Evolutionary conservation across 2,329 filamentous ascomycete genomes (phyloP).

Genomic region (Tetracladium maxilliforme): DNA sequence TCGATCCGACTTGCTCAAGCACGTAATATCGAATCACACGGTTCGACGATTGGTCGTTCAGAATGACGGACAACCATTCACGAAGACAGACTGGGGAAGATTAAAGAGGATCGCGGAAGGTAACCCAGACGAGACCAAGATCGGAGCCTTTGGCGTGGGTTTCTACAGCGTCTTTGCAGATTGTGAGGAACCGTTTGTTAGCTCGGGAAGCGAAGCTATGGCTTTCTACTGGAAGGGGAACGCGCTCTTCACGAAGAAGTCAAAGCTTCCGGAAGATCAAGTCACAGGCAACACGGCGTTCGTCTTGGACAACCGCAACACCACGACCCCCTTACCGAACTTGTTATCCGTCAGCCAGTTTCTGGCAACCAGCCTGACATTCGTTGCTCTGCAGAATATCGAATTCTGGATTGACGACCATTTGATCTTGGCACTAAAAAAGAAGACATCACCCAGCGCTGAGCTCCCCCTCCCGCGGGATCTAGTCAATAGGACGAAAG

Average conservation of each 20-base stretch:
- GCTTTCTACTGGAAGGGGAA: conserved; percentile 99
- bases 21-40: conserved; percentile 74
- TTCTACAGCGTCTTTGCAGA: conserved; percentile 99
- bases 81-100: conserved; percentile 80
- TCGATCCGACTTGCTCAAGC: conserved; percentile 61
- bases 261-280: conserved; percentile 56
- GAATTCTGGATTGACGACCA: conserved; percentile 87
- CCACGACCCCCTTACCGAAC: conserved; percentile 73
- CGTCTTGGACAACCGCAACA: conserved; percentile 83
- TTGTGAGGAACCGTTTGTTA: conserved; percentile 94
- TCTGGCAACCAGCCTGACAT: conserved; percentile 85
- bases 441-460: conserved; percentile 70
- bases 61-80: conserved; percentile 83
- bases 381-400: conserved; percentile 76
- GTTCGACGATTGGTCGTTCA: conserved; percentile 77
- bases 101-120: conserved; percentile 97
- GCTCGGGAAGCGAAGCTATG: conserved; percentile 85
- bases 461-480: conserved; percentile 62
- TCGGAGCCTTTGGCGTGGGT: conserved; percentile 93
- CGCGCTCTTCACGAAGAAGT: conserved; percentile 79
- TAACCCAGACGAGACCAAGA: conserved; percentile 97
- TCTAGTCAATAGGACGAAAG: conserved; percentile 68
- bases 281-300: conserved; percentile 70
- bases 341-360: conserved; percentile 83
- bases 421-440: conserved; percentile 62